Conservation (phyloP, 140 eudicot genomes). For the Anethum foeniculum region DNA sequence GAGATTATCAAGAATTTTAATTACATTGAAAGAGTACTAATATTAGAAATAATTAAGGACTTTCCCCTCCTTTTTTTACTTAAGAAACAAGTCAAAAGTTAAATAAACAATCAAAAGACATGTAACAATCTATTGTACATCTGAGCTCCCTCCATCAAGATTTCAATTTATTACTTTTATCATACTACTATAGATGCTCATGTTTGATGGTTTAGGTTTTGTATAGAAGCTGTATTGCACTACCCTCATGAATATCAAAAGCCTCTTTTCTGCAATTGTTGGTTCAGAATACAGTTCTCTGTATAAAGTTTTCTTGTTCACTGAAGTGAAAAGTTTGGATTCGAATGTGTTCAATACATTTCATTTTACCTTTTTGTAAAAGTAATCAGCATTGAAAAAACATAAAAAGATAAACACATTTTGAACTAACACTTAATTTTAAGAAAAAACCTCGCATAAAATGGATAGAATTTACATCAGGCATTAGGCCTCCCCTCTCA, state of each 20-base stretch:
- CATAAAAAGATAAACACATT: not conserved
- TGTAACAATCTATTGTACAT: not conserved
- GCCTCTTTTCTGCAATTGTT: not conserved
- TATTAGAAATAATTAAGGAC: not conserved
- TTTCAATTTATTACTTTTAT: not conserved
- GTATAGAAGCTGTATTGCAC: not conserved
- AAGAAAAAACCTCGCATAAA: not conserved
- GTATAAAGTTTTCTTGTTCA: not conserved
- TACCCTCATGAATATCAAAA: not conserved
- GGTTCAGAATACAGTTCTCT: not conserved
- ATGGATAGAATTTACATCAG: not conserved
- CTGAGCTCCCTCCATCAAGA: not conserved
- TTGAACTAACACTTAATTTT: too few relatives aligned
- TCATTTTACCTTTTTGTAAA: not conserved
- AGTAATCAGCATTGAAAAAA: not conserved
- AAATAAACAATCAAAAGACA: not conserved
- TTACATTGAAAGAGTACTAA: not conserved
- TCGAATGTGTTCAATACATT: not conserved
- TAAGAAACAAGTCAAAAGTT: not conserved
- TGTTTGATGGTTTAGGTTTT: not conserved
- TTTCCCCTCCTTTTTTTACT: too few relatives aligned
- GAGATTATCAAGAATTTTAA: too few relatives aligned
- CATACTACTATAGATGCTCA: not conserved
- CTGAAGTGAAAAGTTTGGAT: not conserved
- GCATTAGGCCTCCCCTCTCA: not conserved